phyloP scores from a whole-genome alignment of 139 green algal species.

The Tetradesmus obliquus region DNA sequence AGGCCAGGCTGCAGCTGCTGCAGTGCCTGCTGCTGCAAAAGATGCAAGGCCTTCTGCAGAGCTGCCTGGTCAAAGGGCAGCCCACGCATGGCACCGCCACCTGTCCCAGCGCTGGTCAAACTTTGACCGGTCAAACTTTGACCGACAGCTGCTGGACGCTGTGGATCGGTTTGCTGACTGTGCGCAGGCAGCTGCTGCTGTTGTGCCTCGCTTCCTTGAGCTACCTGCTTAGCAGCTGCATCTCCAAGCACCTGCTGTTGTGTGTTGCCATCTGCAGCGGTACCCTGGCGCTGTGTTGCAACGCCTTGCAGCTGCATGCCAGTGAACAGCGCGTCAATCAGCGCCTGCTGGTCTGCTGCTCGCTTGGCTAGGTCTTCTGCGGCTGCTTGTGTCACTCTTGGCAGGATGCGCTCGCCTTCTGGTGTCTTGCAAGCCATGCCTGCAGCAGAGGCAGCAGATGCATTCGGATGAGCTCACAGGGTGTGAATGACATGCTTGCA shows the following conservation, averaged over 20 bases:
- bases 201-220: background rate
- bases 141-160: background rate
- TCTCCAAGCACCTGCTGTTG: background rate
- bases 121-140: background rate
- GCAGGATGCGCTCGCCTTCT: background rate
- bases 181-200: background rate
- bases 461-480: too few species aligned
- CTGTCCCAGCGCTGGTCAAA: background rate
- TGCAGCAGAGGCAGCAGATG: background rate
- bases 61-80: background rate
- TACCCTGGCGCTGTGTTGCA: background rate
- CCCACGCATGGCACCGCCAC: too few species aligned
- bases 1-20: background rate
- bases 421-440: background rate
- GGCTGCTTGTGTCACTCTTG: background rate
- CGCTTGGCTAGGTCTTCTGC: background rate
- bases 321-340: background rate
- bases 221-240: background rate
- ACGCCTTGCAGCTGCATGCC: background rate
- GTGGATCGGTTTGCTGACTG: background rate
- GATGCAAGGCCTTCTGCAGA: background rate
- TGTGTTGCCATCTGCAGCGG: too few species aligned
- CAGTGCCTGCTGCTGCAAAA: background rate
- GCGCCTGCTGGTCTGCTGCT: background rate
- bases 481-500: too few species aligned